Base-by-base conservation (phyloP, 1,139 yeast genomes). In the Protomyces arabidopsidicola region DNA sequence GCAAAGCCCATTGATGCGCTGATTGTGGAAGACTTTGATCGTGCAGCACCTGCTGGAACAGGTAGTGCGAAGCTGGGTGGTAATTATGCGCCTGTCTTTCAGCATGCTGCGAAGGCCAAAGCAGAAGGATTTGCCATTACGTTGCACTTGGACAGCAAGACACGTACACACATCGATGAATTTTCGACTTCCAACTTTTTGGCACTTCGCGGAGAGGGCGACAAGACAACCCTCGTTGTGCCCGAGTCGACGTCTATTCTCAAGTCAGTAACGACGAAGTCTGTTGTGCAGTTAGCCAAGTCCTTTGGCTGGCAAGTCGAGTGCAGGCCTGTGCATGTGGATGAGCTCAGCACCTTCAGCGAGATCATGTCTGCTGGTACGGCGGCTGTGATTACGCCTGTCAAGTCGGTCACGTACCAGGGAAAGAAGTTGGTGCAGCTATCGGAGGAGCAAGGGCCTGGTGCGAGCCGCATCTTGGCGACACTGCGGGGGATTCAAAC, bases 221-320 rank as follows among this genome's bases (percentile, higher is more conserved):
- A 42, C 12, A 39, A 51, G 2, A 51, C 57, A 12, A 53, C 50
- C 3, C 58, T 62, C 10, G 62, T 62, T 16, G 65, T 62, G 12
- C 65, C 65, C 22, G 65, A 62, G 34, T 56, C 62, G 18, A 51
- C 61, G 10, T 60, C 64, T 22, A 62, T 62, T 18, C 65, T 62
- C 52, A 57, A 56, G 45, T 62, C 65, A 9, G 62, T 62, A n/a
- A 62, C 65, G 2, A 62, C 65, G 12, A 62, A 62, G 38, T 62
- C 58, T n/a, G 55, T 62, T 24, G 52, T 57, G 12, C 53, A 62
- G 51, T 53, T 62, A 3, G 65, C 63, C n/a, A 36, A 56, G 48
- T 56, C 61, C 12, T 56, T 57, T 27, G 63, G 65, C 35, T 62
- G 65, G 65, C 52, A 48, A 14, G 65, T 62, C 16, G 65, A 56